phyloP scores from a whole-genome alignment of 2,329 filamentous ascomycete genomes.

The Elsinoe fawcettii region DNA sequence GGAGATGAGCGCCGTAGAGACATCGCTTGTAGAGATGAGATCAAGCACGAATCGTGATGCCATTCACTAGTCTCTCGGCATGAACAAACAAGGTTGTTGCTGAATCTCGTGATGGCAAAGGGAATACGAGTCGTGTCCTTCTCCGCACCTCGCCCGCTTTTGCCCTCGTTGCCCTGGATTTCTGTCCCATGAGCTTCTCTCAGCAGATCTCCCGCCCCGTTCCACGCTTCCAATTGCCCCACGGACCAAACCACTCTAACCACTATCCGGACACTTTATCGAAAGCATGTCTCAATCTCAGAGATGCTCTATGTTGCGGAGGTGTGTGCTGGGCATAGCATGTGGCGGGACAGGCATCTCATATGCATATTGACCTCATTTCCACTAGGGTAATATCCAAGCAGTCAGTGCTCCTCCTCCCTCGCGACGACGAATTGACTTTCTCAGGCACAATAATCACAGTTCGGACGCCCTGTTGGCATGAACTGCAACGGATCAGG shows the following conservation, averaged over 20 bases:
- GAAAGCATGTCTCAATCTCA: not conserved
- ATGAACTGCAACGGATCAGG: not conserved
- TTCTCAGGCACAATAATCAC: not conserved
- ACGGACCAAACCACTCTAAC: constrained; percentile 6
- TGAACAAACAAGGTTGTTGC: not conserved
- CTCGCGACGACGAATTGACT: not conserved
- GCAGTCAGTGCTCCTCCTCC: not conserved
- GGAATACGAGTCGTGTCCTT: not conserved
- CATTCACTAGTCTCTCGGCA: constrained; percentile 1
- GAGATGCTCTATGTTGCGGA: not conserved
- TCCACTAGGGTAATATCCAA: not conserved
- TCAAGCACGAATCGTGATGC: constrained; percentile 9
- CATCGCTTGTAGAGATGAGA: constrained; percentile 3
- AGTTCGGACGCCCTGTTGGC: not conserved
- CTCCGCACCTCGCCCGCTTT: constrained; percentile 6
- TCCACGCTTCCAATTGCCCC: not conserved
- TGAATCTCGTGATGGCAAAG: not conserved
- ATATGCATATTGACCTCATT: constrained; percentile 1
- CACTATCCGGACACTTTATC: constrained; percentile 6
- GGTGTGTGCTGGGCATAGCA: not conserved
- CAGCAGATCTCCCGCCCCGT: constrained; percentile 5
- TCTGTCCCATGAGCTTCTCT: constrained; percentile 3
- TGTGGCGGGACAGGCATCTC: not conserved
- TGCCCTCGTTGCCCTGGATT: not conserved
- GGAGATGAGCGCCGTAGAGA: not conserved